Evolutionary conservation across 768 basidiomycete genomes (phyloP), one percentile per base, ranked within the genome.

Genomic region (Tylopilus sp.): DNA sequence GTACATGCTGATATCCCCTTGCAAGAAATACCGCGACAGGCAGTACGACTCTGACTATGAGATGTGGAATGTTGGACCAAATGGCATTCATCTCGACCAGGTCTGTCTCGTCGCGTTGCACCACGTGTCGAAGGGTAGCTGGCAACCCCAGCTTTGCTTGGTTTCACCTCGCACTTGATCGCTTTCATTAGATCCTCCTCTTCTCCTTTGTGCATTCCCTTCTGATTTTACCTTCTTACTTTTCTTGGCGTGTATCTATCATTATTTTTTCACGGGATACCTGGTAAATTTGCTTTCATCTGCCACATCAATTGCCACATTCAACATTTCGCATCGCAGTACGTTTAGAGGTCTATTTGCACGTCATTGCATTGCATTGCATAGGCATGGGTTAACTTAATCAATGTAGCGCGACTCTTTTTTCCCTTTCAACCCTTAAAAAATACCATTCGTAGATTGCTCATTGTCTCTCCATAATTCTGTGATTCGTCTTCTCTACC

Each of bases 61-160:
- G 1, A 11, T 12, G 28, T 69, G 69, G 69, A 60, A 60, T 22
- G 29, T 69, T 19, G 67, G 69, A 26, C 49, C 48, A 2, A 45
- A 48, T n/a, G 70, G 59, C 6, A 62, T 70, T 29, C 59, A 54
- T 41, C 50, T 69, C 13, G 49, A 60, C 8, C 57, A 67, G 31
- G 40, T 70, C 46, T 74, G 84, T 52, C 81, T 91, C 34, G 83
- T 91, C 61, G 82, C 84, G 58, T 76, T 90, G 43, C 85, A 86
- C 68, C 87, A 87, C 54, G 87, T 90, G 50, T 89, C 87, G 5
- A 80, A 79, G 72, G 88, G 88, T 21, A 85, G 83, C 57, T 90
- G 88, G 88, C 88, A 90, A 58, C 86, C 87, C 22, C 78, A 84
- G 45, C 66, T 90, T 30, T 78, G 85, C 66, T 75, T 89, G 50